Evolutionary conservation across 202 grass and related monocot species (phyloP).

Genomic region (Thinopyrum obtusiflorum): DNA sequence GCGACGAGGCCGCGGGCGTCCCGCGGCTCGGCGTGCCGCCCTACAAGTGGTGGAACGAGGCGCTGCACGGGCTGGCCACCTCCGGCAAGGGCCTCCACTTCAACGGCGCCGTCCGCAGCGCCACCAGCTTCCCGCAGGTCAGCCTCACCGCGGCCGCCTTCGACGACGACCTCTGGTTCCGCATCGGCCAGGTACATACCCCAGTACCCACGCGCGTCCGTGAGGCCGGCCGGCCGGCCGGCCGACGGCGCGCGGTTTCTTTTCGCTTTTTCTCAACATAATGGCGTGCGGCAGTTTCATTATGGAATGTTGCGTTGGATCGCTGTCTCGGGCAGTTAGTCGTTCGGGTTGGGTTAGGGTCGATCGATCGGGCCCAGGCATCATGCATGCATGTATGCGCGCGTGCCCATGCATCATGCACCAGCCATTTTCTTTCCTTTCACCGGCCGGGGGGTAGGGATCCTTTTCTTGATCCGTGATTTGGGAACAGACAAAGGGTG

Average conservation of each 20-base stretch:
- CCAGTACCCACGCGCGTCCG: background rate
- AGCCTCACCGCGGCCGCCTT: slow-evolving; percentile 71
- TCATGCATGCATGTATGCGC: background rate
- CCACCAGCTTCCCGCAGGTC: slow-evolving; percentile 83
- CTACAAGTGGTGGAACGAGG: slow-evolving; percentile 83
- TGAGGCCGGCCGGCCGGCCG: background rate
- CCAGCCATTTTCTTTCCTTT: background rate
- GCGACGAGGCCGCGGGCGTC: slow-evolving; percentile 40
- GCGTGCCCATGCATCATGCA: slow-evolving; percentile 12
- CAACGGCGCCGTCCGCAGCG: slow-evolving; percentile 35
- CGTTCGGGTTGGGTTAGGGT: background rate
- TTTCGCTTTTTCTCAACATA: background rate
- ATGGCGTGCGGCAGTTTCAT: background rate
- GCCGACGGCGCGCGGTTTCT: background rate
- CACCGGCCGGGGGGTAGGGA: background rate
- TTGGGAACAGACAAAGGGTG: slow-evolving; percentile 1
- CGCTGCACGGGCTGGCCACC: slow-evolving; percentile 62
- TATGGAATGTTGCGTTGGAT: slow-evolving; percentile 14
- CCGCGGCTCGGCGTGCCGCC: slow-evolving; percentile 48
- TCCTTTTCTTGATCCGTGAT: slow-evolving; percentile 10
- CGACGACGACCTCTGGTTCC: slow-evolving; percentile 60
- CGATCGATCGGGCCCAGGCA: background rate
- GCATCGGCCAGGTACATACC: slow-evolving; percentile 61
- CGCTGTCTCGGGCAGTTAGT: background rate
- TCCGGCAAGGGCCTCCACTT: slow-evolving; percentile 57